phyloP scores from a whole-genome alignment of 2,329 filamentous ascomycete species.

The Ophiostoma pallidulum region DNA sequence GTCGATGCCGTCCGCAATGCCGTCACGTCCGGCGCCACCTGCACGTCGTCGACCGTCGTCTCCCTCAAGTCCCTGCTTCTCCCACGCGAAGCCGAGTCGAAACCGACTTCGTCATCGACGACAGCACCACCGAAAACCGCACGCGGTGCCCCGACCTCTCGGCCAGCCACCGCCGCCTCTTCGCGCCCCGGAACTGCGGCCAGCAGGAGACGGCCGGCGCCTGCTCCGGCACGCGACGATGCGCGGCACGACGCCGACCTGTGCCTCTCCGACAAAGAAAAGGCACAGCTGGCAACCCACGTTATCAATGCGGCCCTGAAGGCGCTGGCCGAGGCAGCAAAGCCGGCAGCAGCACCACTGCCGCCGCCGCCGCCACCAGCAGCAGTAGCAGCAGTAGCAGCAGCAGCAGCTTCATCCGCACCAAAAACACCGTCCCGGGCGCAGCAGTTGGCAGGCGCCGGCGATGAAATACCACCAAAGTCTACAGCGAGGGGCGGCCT shows the following conservation, averaged over 20 bases:
- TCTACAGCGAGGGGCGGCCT: slow-evolving; percentile 32
- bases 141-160: slow-evolving; percentile 14
- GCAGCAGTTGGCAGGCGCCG: not conserved
- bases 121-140: slow-evolving; percentile 2
- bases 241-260: slow-evolving; percentile 11
- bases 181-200: slow-evolving; percentile 20
- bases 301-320: slow-evolving; percentile 64
- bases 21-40: slow-evolving; percentile 37
- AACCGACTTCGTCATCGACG: slow-evolving; percentile 20
- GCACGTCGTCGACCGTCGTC: slow-evolving; percentile 35
- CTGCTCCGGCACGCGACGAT: slow-evolving; percentile 7
- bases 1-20: slow-evolving; percentile 39
- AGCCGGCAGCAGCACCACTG: slow-evolving; percentile 26
- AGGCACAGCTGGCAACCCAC: slow-evolving; percentile 59
- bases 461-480: slow-evolving; percentile 18
- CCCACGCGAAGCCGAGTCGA: slow-evolving; percentile 24
- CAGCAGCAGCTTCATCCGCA: no score
- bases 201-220: slow-evolving; percentile 16
- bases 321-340: slow-evolving; percentile 56
- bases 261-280: slow-evolving; percentile 45
- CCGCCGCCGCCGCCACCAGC: slow-evolving; percentile 24
- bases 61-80: slow-evolving; percentile 37
- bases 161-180: slow-evolving; percentile 18
- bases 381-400: slow-evolving; percentile 24
- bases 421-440: slow-evolving; percentile 2